phyloP scores from a whole-genome alignment of 495 filamentous ascomycete species.

The Penicillium steckii region DNA sequence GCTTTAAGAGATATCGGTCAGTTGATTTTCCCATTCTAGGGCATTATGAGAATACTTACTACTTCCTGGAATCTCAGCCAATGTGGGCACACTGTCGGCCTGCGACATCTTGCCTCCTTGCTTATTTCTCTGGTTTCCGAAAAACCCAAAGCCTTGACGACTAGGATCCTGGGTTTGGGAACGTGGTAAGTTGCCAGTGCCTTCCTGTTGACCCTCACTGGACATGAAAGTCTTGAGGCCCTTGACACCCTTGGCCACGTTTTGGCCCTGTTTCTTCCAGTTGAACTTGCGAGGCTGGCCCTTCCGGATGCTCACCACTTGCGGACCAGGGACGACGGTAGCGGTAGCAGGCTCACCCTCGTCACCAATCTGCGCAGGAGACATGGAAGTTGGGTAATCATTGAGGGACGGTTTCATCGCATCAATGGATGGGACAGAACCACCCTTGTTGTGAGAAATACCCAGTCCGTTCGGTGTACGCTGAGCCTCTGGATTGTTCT shows the following conservation, averaged over 20 bases:
- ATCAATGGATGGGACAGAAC: slow-evolving; percentile 67
- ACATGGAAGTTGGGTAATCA: slow-evolving; percentile 50
- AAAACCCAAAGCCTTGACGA: slow-evolving; percentile 75
- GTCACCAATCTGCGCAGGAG: slow-evolving; percentile 58
- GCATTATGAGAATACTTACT: slow-evolving; percentile 24
- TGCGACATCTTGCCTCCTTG: slow-evolving; percentile 50
- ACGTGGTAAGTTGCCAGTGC: slow-evolving; percentile 45
- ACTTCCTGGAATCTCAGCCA: slow-evolving; percentile 55
- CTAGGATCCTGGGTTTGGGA: slow-evolving; percentile 52
- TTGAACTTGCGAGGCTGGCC: slow-evolving; percentile 93
- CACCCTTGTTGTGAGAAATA: slow-evolving; percentile 73
- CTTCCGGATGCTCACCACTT: slow-evolving; percentile 89
- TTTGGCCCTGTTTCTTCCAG: slow-evolving; percentile 96
- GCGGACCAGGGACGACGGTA: slow-evolving; percentile 72
- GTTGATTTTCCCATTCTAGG: background rate
- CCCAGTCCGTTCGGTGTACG: slow-evolving; percentile 72
- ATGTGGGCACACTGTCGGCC: slow-evolving; percentile 51
- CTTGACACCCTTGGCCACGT: slow-evolving; percentile 92
- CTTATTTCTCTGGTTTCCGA: slow-evolving; percentile 55
- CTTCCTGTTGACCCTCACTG: slow-evolving; percentile 42
- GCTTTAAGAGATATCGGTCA: slow-evolving; percentile 25
- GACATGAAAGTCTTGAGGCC: slow-evolving; percentile 79
- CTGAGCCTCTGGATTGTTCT: slow-evolving; percentile 64
- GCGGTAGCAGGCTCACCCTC: slow-evolving; percentile 67
- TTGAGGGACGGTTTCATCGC: slow-evolving; percentile 46